Conservation (phyloP, 78 protist species). For the Protostelium mycophagum region DNA sequence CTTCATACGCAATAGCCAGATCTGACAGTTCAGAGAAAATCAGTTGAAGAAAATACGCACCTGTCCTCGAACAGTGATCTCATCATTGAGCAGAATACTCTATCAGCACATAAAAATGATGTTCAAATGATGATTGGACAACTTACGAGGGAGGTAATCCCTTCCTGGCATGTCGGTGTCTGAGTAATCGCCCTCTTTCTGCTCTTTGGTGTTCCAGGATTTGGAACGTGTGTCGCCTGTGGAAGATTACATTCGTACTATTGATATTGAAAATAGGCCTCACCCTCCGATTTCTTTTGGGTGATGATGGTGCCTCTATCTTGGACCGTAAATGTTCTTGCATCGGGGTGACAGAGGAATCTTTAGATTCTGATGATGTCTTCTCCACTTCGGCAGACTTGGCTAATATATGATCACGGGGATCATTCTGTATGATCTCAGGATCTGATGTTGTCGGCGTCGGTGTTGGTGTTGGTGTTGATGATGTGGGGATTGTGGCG, state of each 20-base stretch:
- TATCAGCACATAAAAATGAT: too few relatives aligned
- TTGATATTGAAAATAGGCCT: not conserved
- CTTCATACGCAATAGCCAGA: not conserved
- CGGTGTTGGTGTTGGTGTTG: not conserved
- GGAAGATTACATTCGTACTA: too few relatives aligned
- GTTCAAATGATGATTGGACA: not conserved
- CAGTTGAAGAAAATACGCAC: not conserved
- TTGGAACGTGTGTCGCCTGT: not conserved
- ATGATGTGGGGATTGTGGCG: not conserved
- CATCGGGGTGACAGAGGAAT: not conserved
- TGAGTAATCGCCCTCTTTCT: not conserved
- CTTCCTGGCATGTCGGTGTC: too few relatives aligned
- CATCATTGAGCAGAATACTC: not conserved
- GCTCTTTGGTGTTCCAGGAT: not conserved
- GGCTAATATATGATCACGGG: not conserved
- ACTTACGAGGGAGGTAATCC: not conserved
- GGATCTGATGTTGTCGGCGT: not conserved
- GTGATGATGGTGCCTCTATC: not conserved
- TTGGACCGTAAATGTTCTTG: not conserved
- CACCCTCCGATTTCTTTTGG: too few relatives aligned
- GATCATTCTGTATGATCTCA: not conserved
- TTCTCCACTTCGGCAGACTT: not conserved
- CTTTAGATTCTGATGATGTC: too few relatives aligned
- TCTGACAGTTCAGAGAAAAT: not conserved
- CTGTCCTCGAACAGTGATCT: not conserved